These are phyloP conservation scores for Umbelopsis sp. DNA, from an alignment of 371 early-diverging fungal genomes.

Conservation along the genomic window DNA sequence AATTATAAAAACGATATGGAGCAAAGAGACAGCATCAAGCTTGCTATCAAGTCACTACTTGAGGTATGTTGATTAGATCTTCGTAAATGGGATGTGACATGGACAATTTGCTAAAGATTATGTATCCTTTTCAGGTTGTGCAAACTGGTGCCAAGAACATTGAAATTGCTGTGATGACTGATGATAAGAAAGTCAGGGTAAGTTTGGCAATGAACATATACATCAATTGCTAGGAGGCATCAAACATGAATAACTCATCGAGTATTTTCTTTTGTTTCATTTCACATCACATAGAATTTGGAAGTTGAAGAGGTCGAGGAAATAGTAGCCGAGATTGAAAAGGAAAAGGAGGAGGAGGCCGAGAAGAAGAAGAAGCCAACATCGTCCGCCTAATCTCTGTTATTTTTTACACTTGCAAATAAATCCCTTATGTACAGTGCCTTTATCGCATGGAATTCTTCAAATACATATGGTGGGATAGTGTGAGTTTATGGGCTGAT, in stretches of 20 bases:
- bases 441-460: background rate
- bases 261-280: background rate
- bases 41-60: constrained; percentile 89
- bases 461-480: no score
- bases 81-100: background rate
- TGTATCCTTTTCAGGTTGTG: constrained; percentile 68
- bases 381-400: constrained; percentile 22
- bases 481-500: background rate
- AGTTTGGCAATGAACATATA: background rate
- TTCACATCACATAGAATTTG: constrained; percentile 58
- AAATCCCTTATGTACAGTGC: constrained; percentile 13
- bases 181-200: constrained; percentile 73
- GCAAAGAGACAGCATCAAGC: constrained; percentile 84
- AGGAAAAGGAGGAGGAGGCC: constrained; percentile 93
- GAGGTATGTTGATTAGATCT: constrained; percentile 60
- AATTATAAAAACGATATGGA: constrained; percentile 87
- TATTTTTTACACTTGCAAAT: constrained; percentile 8
- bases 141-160: constrained; percentile 99
- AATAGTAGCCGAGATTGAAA: constrained; percentile 86
- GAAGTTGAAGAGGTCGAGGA: constrained; percentile 83
- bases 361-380: constrained; percentile 66
- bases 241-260: background rate
- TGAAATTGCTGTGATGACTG: constrained; percentile 92
- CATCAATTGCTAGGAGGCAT: background rate
- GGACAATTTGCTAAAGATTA: background rate